Evolutionary conservation across 164 flowering plant genomes (phyloP).

Genomic region (Kalanchoe fedtschenkoi): DNA sequence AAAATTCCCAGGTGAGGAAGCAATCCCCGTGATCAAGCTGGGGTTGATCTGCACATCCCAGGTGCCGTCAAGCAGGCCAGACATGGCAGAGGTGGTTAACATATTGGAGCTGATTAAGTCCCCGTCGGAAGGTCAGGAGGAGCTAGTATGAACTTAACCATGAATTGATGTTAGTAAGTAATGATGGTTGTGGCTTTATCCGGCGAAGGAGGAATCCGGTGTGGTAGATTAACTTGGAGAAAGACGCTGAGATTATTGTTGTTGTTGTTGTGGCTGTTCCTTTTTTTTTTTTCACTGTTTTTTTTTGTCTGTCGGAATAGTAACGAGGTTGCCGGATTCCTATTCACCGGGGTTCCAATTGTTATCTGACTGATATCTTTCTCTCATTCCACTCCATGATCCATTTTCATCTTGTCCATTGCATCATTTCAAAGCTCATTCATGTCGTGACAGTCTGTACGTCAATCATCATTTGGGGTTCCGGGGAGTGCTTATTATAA

Average conservation of each 20-base stretch:
- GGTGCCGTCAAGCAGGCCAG: conserved; percentile 90
- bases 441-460: no score
- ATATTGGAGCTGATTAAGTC: conserved; percentile 78
- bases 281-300: conserved; percentile 10
- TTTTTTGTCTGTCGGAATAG: conserved; percentile 20
- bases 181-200: conserved; percentile 17
- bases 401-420: no score
- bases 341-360: conserved; percentile 54
- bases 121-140: conserved; percentile 70
- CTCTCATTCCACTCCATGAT: no score
- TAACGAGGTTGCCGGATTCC: conserved; percentile 46
- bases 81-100: conserved; percentile 85
- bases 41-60: conserved; percentile 93
- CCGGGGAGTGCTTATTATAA: no score
- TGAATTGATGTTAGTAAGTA: conserved; percentile 10
- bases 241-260: conserved; percentile 16
- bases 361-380: conserved; percentile 5
- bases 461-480: no score
- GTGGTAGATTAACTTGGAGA: conserved; percentile 12
- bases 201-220: conserved; percentile 75
- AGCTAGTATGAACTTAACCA: conserved; percentile 22
- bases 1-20: conserved; percentile 70
- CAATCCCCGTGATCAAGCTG: conserved; percentile 69
- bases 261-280: conserved; percentile 9
- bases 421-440: no score